Conservation (phyloP, 345 rosid species). For the Syzygium aqueum region DNA sequence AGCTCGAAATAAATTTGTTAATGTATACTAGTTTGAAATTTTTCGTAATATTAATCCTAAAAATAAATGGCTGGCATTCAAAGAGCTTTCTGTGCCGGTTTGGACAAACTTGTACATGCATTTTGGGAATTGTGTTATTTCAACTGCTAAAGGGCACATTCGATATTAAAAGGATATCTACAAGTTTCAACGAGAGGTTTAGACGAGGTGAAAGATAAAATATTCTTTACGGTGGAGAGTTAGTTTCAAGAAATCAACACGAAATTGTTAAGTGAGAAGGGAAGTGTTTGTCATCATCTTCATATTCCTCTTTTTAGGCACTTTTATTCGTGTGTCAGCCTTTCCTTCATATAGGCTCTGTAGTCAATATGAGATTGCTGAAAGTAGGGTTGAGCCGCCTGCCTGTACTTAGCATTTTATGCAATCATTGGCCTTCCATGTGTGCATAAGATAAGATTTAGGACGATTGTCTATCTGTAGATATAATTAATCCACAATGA, state of each 20-base stretch:
- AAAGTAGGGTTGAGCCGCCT: not conserved
- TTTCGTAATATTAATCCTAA: not conserved
- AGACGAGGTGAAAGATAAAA: not conserved
- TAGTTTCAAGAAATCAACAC: not conserved
- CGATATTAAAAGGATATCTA: not conserved
- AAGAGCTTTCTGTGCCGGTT: not conserved
- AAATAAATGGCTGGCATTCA: not conserved
- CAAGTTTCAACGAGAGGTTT: not conserved
- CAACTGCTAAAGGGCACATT: not conserved
- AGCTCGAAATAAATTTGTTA: too few relatives aligned
- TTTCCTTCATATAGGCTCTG: not conserved
- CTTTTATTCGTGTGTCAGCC: not conserved
- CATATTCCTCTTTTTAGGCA: not conserved
- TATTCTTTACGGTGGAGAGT: not conserved
- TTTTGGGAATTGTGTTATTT: not conserved
- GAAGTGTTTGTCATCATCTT: not conserved
- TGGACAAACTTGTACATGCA: not conserved
- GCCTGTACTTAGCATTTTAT: not conserved
- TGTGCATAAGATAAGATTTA: not conserved
- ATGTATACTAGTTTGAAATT: too few relatives aligned
- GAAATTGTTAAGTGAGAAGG: rapidly evolving
- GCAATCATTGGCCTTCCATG: not conserved
- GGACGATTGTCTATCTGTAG: not conserved
- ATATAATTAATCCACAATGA: not conserved
- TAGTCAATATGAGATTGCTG: rapidly evolving